Evolutionary conservation across 257 asterid genomes (phyloP).

Genomic region (Petrea volubilis): DNA sequence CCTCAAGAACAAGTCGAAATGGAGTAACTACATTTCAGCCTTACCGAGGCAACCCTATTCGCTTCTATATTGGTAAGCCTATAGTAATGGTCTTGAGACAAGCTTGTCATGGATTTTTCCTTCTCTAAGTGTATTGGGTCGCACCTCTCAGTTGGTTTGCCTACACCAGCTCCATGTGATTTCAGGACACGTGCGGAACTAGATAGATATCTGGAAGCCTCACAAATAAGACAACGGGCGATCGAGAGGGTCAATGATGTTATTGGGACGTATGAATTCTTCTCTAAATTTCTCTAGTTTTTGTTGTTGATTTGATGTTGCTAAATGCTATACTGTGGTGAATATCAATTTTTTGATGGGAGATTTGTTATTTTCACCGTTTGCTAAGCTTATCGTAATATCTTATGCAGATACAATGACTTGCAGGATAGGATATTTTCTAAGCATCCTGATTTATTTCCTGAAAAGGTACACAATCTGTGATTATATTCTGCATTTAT

Average conservation of each 20-base stretch:
- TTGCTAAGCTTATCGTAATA: slow-evolving; percentile 8
- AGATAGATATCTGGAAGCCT: slow-evolving; percentile 91
- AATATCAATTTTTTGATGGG: slow-evolving; percentile 7
- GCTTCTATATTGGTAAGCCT: slow-evolving; percentile 82
- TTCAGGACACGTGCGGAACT: slow-evolving; percentile 95
- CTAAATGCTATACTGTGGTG: slow-evolving; percentile 1
- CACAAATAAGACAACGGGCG: slow-evolving; percentile 84
- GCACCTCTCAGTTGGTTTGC: slow-evolving; percentile 60
- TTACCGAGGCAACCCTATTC: slow-evolving; percentile 96
- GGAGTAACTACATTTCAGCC: slow-evolving; percentile 91
- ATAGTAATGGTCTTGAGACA: slow-evolving; percentile 15
- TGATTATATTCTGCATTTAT: not conserved
- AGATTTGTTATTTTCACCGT: slow-evolving; percentile 21
- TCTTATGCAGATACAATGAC: slow-evolving; percentile 76
- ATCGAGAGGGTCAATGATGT: slow-evolving; percentile 86
- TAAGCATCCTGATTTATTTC: slow-evolving; percentile 79
- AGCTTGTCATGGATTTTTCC: slow-evolving; percentile 5
- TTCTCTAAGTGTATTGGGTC: slow-evolving; percentile 31
- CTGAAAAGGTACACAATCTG: slow-evolving; percentile 65
- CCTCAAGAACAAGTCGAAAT: slow-evolving; percentile 64
- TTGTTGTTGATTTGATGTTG: not conserved
- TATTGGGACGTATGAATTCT: slow-evolving; percentile 77
- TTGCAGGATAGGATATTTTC: slow-evolving; percentile 73
- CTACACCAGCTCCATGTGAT: slow-evolving; percentile 75
- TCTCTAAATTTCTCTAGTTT: slow-evolving; percentile 3